Percentiles rank a stretch among this genome's conserved stretches.
These are phyloP conservation scores for Eimeria tenella DNA, from an alignment of 169 alveolate genomes.

Conservation along the genomic window DNA sequence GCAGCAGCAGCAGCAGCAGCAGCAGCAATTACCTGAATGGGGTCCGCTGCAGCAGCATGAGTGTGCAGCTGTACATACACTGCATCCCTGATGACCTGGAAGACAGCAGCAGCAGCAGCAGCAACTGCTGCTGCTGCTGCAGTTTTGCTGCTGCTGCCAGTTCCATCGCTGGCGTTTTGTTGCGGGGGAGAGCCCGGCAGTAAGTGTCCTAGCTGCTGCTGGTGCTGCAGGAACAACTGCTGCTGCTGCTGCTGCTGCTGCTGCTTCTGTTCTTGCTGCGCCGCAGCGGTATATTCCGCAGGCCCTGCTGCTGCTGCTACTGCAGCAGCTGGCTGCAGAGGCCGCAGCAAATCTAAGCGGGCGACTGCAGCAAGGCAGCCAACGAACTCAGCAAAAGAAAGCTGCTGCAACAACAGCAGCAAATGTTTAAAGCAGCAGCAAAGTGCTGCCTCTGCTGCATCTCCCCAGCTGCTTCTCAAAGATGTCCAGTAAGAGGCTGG, in stretches of 20 bases:
- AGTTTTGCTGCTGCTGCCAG: slow-evolving; percentile 33
- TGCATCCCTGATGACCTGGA: slow-evolving; percentile 8
- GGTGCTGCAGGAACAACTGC: slow-evolving; percentile 28
- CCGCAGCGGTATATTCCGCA: neutral
- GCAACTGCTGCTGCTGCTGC: slow-evolving; percentile 24
- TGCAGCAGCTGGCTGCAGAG: slow-evolving; percentile 30
- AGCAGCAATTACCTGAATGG: neutral
- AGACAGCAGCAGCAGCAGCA: slow-evolving; percentile 31
- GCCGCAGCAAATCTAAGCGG: slow-evolving; percentile 14
- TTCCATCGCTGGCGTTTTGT: neutral
- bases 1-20: slow-evolving; percentile 58
- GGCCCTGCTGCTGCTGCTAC: neutral
- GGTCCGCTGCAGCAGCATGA: slow-evolving; percentile 40
- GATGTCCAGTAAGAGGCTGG: neutral
- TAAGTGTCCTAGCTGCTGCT: neutral
- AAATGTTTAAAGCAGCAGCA: neutral
- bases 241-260: slow-evolving; percentile 2
- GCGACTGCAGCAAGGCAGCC: neutral
- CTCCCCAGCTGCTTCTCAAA: neutral
- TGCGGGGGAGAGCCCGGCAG: neutral
- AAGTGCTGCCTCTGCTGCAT: neutral
- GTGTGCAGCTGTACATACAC: slow-evolving; percentile 31
- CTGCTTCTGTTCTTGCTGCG: neutral
- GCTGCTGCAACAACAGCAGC: slow-evolving; percentile 2
- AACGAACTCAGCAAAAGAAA: neutral